phyloP scores from a whole-genome alignment of 768 basidiomycete genomes.

The Russula dissimulans region DNA sequence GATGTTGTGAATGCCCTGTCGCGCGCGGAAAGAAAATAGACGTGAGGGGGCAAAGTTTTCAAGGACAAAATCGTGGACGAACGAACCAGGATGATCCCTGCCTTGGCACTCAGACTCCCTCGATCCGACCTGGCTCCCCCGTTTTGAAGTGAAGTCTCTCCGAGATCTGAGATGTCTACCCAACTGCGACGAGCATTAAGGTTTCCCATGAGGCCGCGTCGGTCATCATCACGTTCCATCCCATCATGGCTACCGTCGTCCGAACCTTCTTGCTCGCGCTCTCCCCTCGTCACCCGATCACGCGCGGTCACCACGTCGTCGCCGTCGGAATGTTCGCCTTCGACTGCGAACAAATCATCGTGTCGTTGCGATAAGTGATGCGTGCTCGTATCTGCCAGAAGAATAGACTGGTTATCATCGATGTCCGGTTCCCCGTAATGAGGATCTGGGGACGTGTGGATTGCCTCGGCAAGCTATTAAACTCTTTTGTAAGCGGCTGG shows the following conservation, averaged over 20 bases:
- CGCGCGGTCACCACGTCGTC: constrained; percentile 15
- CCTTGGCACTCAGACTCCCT: constrained; percentile 59
- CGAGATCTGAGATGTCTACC: constrained; percentile 9
- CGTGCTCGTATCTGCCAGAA: constrained; percentile 33
- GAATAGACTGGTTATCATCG: constrained; percentile 31
- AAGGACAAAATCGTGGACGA: background rate
- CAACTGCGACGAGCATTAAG: constrained; percentile 14
- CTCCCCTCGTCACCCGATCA: constrained; percentile 10
- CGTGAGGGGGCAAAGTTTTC: background rate
- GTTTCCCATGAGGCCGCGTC: constrained; percentile 16
- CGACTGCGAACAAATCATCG: constrained; percentile 27
- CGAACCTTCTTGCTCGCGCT: constrained; percentile 23
- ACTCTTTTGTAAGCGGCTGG: background rate
- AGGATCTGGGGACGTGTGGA: constrained; percentile 51
- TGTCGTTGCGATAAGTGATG: constrained; percentile 16
- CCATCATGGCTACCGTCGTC: constrained; percentile 24
- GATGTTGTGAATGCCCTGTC: constrained; percentile 88
- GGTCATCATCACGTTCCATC: constrained; percentile 8
- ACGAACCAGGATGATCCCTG: constrained; percentile 78
- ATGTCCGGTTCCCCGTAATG: constrained; percentile 14
- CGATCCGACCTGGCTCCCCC: background rate
- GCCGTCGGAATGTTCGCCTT: constrained; percentile 21
- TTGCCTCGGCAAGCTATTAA: constrained; percentile 66
- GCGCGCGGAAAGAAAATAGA: background rate
- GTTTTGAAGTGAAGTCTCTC: background rate